These are phyloP conservation scores for Phytophthora rubi DNA, from an alignment of 352 stramenopile genomes.

Conservation along the genomic window DNA sequence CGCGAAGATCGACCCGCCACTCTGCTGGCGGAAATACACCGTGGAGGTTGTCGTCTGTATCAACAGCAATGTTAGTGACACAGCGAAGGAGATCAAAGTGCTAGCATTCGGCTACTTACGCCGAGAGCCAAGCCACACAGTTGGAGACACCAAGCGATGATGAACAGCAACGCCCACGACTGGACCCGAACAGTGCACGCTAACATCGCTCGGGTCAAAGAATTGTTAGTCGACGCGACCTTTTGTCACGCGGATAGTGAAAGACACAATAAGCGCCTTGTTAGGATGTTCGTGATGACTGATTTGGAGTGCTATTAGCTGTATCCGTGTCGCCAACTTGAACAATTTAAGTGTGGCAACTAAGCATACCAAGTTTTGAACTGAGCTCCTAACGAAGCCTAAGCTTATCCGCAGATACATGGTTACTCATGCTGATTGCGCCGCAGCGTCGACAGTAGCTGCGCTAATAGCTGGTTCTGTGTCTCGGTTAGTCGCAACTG, in stretches of 20 bases:
- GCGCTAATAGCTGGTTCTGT: slow-evolving; percentile 24
- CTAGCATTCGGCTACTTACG: not conserved
- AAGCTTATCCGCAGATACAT: not conserved
- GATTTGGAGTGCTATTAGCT: not conserved
- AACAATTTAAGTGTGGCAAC: too few species aligned
- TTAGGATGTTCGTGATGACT: too few species aligned
- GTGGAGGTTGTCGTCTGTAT: slow-evolving; percentile 43
- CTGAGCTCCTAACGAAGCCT: not conserved
- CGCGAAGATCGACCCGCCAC: slow-evolving; percentile 59
- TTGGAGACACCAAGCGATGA: slow-evolving; percentile 7
- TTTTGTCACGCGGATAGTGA: not conserved
- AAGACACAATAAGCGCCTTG: too few species aligned
- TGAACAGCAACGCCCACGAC: not conserved
- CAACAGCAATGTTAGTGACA: not conserved
- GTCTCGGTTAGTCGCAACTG: slow-evolving; percentile 20
- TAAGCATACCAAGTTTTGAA: not conserved
- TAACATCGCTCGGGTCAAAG: slow-evolving; percentile 1
- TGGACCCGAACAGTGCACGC: not conserved
- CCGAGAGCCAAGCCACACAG: not conserved
- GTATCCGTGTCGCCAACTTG: not conserved
- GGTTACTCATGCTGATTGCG: not conserved
- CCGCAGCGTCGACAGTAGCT: slow-evolving; percentile 14
- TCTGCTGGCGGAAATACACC: slow-evolving; percentile 69
- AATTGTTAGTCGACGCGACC: slow-evolving; percentile 11
- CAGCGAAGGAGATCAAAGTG: not conserved